Base-by-base conservation (phyloP, 2,329 filamentous ascomycete species). In the Penicillium crustosum region DNA sequence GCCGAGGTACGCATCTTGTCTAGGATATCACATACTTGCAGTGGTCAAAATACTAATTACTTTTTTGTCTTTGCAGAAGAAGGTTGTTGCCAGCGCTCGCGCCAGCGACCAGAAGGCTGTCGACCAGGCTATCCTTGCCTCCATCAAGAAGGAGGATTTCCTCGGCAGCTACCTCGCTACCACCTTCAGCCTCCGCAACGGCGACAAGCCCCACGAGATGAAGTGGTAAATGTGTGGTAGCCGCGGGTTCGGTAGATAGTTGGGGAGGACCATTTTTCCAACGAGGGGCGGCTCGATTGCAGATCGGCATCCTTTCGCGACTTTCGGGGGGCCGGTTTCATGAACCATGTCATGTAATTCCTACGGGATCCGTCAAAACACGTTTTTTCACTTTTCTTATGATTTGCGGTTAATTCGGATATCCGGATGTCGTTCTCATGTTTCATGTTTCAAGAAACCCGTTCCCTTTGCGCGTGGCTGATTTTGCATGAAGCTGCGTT, bases 121-220 rank as follows among this genome's bases (percentile, higher is more conserved):
- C 77, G 94, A 99, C 86, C 96, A 97, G 89, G 88, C 92, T 71
- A 84, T 99, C 77, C 82, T 99, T 74, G 87, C 91, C 81, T 90
- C 83, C 82, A 94, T 99, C 86, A 97, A 97, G 90, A 97, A 97
- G 89, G 92, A 96, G 81, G 89, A 92, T 72, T 84, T 93, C 82
- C 90, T 99, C 74, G 82, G 87, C 78, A 91, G 89, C 83, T 99
- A 99, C 88, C 91, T 99, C 74, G 86, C 86, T 78, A 91, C 89
- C 81, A 91, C 89, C 79, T 99, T 99, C 90, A 95, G 90, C 88
- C 89, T 99, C 82, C 90, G 93, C 84, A 97, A 93, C 86, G 94
- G 94, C 77, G 93, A 99, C 87, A 93, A 93, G 89, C 94, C 94
- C 83, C 94, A 99, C 85, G 91, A 96, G 88, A 97, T 99, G 94